Conservation (phyloP, 768 basidiomycete genomes). For the Psilocybe azurescens region DNA sequence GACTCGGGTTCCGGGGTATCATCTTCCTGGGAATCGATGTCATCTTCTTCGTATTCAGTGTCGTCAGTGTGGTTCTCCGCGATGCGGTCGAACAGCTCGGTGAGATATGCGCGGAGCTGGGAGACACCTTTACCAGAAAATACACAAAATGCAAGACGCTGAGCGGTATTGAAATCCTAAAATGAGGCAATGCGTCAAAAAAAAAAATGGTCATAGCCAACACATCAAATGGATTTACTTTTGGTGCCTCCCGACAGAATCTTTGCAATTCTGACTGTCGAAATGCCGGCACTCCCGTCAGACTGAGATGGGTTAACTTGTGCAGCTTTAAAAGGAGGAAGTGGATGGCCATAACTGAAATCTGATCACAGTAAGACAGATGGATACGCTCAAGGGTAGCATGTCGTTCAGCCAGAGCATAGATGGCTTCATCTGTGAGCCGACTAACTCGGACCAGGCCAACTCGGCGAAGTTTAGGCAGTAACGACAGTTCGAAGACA, state of each 20-base stretch:
- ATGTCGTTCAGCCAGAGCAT: slow-evolving; percentile 84
- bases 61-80: slow-evolving; percentile 76
- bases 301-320: slow-evolving; percentile 91
- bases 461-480: slow-evolving; percentile 91
- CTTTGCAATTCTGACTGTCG: slow-evolving; percentile 82
- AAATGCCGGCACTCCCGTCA: slow-evolving; percentile 97
- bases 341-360: slow-evolving; percentile 90
- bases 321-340: slow-evolving; percentile 88
- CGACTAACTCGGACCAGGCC: slow-evolving; percentile 94
- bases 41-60: slow-evolving; percentile 70
- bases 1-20: slow-evolving; percentile 51
- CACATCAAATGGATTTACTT: slow-evolving; percentile 48
- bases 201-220: neutral
- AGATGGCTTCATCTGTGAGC: slow-evolving; percentile 93
- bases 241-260: slow-evolving; percentile 89
- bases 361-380: slow-evolving; percentile 95
- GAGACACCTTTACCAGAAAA: slow-evolving; percentile 92
- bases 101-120: slow-evolving; percentile 81
- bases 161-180: slow-evolving; percentile 91
- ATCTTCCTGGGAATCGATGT: slow-evolving; percentile 59
- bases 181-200: neutral
- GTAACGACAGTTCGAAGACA: slow-evolving; percentile 85
- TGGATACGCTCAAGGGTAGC: slow-evolving; percentile 94
- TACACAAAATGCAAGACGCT: slow-evolving; percentile 92
- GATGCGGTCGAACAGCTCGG: slow-evolving; percentile 75